Conservation (phyloP, 106 monocot species). For the Apostasia shenzhenica region DNA sequence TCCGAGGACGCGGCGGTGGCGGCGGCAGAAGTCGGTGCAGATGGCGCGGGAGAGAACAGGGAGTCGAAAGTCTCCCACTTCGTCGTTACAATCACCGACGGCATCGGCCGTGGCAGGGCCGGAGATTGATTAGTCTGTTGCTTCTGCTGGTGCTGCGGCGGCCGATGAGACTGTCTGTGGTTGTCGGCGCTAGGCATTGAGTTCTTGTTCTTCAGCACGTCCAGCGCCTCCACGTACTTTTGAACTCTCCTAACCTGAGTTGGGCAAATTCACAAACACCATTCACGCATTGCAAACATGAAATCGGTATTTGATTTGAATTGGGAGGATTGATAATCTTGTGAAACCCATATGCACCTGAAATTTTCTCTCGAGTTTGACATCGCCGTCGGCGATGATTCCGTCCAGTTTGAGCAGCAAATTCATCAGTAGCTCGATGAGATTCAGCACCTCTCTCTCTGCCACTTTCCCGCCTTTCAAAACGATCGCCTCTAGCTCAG, state of each 20-base stretch:
- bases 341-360: conserved; percentile 36
- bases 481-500: conserved; percentile 43
- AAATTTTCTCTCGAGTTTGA: conserved; percentile 44
- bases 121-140: conserved; percentile 9
- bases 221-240: conserved; percentile 77
- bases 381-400: conserved; percentile 55
- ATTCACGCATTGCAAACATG: background rate
- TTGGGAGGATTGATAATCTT: background rate
- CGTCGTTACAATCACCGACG: conserved; percentile 17
- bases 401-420: conserved; percentile 68
- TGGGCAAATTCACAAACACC: background rate
- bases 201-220: conserved; percentile 65
- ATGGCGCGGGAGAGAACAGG: conserved; percentile 22
- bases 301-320: background rate
- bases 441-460: conserved; percentile 42
- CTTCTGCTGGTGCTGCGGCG: background rate
- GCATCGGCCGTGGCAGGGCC: conserved; percentile 3
- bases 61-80: conserved; percentile 72
- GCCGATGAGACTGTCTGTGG: background rate
- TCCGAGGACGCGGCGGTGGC: conserved; percentile 25
- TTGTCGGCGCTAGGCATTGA: conserved; percentile 1
- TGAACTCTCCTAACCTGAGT: conserved; percentile 70
- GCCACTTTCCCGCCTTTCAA: conserved; percentile 59
- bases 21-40: conserved; percentile 21
- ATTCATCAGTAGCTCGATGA: conserved; percentile 76